phyloP scores from a whole-genome alignment of 116 monocot species.

The Trichopus zeylanicus region DNA sequence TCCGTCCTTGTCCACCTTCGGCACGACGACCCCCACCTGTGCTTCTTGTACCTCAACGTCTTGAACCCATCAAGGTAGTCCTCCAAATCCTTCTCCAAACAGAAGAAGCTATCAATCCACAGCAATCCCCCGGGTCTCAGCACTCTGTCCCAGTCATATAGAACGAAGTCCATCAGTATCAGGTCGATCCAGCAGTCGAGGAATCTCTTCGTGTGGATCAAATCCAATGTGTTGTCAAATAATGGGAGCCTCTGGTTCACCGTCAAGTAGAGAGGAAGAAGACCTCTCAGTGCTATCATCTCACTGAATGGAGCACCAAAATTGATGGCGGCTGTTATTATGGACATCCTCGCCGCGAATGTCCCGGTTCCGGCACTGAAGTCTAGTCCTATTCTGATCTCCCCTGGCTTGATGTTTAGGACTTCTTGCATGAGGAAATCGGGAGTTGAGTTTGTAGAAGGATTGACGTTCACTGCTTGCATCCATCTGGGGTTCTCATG shows the following conservation, averaged over 20 bases:
- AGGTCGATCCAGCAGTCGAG: slow-evolving; percentile 80
- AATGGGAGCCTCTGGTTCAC: slow-evolving; percentile 76
- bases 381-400: slow-evolving; percentile 54
- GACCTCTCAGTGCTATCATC: slow-evolving; percentile 63
- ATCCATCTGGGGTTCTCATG: slow-evolving; percentile 60
- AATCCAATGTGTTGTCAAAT: slow-evolving; percentile 75
- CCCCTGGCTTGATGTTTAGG: slow-evolving; percentile 40
- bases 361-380: slow-evolving; percentile 65
- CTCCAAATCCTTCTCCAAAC: slow-evolving; percentile 44
- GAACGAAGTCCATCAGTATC: slow-evolving; percentile 50
- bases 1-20: slow-evolving; percentile 57
- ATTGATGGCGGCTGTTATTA: slow-evolving; percentile 46
- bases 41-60: slow-evolving; percentile 62
- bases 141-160: slow-evolving; percentile 79
- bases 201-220: slow-evolving; percentile 61
- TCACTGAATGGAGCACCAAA: slow-evolving; percentile 67
- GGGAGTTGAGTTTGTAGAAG: slow-evolving; percentile 14
- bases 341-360: slow-evolving; percentile 61
- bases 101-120: slow-evolving; percentile 78
- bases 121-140: slow-evolving; percentile 65
- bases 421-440: slow-evolving; percentile 50
- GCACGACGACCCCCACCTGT: slow-evolving; percentile 51
- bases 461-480: slow-evolving; percentile 1
- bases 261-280: slow-evolving; percentile 55
- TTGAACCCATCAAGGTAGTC: slow-evolving; percentile 51